Evolutionary conservation across 106 monocot species (phyloP).

Genomic region (Cymbidium sinense): DNA sequence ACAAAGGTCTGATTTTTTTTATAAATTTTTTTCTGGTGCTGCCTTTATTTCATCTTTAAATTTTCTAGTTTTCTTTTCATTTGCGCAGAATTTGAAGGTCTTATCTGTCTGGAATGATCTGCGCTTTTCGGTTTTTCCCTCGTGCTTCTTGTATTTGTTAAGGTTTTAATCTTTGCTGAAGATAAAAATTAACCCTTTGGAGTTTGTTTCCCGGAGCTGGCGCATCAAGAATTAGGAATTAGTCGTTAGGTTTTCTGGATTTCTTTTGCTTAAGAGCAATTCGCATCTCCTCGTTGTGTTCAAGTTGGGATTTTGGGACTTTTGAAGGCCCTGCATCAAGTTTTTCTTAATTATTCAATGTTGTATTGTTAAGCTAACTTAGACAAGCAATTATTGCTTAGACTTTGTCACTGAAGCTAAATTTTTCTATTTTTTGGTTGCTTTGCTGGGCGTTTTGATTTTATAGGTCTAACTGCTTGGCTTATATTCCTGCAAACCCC

Average conservation of each 20-base stretch:
- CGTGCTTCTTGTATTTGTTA: neutral
- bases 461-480: neutral
- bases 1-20: too few species aligned
- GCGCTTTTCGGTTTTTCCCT: neutral
- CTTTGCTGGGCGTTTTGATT: neutral
- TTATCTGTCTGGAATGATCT: neutral
- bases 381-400: too few species aligned
- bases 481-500: too few species aligned
- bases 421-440: too few species aligned
- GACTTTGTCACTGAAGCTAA: too few species aligned
- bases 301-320: neutral
- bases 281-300: neutral
- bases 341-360: neutral
- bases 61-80: neutral
- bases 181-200: neutral
- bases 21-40: too few species aligned
- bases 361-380: too few species aligned
- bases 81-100: neutral
- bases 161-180: neutral
- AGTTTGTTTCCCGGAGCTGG: neutral
- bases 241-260: neutral
- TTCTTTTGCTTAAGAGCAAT: neutral
- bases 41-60: neutral
- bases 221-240: neutral
- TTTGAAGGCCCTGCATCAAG: neutral